Percentiles rank a stretch among this genome's conserved stretches.
Conservation (phyloP, 345 rosid genomes). For the Kandelia obovata region DNA sequence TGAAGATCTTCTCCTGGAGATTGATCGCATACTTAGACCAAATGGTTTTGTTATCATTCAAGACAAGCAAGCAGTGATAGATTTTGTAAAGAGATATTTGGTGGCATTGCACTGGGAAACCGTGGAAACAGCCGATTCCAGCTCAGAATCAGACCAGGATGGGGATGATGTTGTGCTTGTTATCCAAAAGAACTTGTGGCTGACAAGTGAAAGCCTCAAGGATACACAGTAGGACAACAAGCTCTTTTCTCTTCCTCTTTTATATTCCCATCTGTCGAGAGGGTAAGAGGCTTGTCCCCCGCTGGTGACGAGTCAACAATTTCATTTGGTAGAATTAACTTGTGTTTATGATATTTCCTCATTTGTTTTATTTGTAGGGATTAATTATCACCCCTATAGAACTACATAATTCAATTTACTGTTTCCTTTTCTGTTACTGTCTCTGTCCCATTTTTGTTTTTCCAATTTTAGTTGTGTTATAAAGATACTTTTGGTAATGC, state of each 20-base stretch:
- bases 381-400: conserved; percentile 30
- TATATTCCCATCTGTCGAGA: conserved; percentile 15
- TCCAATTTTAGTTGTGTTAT: neutral
- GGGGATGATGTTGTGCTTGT: conserved; percentile 48
- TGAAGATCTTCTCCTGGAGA: conserved; percentile 74
- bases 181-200: conserved; percentile 76
- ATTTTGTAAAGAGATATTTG: conserved; percentile 58
- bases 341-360: conserved; percentile 26
- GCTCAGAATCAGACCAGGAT: conserved; percentile 47
- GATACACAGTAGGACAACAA: conserved; percentile 45
- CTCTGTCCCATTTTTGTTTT: neutral
- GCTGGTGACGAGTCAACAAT: conserved; percentile 20
- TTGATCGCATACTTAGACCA: conserved; percentile 86
- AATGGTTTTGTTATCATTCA: conserved; percentile 61
- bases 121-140: conserved; percentile 42
- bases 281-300: conserved; percentile 20
- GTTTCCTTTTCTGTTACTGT: conserved; percentile 21
- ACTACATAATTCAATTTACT: too few relatives aligned
- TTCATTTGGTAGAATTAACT: conserved; percentile 40
- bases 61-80: conserved; percentile 55
- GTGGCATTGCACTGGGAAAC: conserved; percentile 77
- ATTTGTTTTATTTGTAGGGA: conserved; percentile 29
- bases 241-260: neutral
- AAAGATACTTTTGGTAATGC: neutral
- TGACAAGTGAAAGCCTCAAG: conserved; percentile 70